These are phyloP conservation scores for Plasmodium relictum DNA, from an alignment of 169 alveolate genomes.

Conservation along the genomic window DNA sequence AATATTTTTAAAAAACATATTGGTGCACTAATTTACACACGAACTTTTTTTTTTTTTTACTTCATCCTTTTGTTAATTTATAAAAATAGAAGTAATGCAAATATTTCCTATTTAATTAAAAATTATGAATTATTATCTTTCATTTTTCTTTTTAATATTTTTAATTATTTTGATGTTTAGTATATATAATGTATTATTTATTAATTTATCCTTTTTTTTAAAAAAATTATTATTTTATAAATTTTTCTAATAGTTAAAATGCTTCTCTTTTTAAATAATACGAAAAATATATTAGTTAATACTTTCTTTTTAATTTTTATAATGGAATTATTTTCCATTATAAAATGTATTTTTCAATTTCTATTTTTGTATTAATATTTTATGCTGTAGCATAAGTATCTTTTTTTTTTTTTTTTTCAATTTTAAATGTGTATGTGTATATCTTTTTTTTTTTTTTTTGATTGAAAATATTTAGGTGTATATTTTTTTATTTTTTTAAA, in stretches of 20 bases:
- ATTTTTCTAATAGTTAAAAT: neutral
- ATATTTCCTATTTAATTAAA: neutral
- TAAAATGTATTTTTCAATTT: no score
- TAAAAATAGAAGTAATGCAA: neutral
- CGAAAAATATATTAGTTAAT: no score
- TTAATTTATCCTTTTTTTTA: neutral
- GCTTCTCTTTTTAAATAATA: neutral
- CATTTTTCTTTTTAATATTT: neutral
- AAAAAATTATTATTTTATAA: neutral
- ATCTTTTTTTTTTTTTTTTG: no score
- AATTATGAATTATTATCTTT: neutral
- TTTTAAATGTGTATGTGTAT: no score
- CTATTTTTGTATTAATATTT: no score
- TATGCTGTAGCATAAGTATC: no score
- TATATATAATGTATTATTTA: neutral
- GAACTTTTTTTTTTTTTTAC: constrained; percentile 26
- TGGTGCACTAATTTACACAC: constrained; percentile 70
- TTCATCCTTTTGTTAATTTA: neutral
- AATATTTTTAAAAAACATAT: constrained; percentile 13
- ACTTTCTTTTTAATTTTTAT: no score
- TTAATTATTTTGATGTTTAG: neutral
- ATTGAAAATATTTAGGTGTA: no score
- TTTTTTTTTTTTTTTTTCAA: no score
- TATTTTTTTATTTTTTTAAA: no score
- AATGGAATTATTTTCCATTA: no score